A percentile compares a stretch with the other conserved stretches of the same genome.
Conservation (phyloP, 164 flowering plant genomes). For the Liriodendron chinense region DNA sequence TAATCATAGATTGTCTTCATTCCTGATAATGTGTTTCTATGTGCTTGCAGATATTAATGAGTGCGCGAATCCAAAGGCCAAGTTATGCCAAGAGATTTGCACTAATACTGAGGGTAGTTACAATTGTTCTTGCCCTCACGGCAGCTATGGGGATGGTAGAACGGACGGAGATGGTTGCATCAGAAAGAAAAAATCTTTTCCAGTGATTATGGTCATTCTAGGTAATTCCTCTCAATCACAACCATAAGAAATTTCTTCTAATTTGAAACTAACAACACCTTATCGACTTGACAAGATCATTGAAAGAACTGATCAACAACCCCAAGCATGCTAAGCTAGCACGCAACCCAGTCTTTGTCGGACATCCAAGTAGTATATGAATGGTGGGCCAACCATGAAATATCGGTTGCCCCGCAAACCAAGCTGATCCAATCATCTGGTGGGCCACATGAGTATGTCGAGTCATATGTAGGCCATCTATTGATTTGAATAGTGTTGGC, state of each 20-base stretch:
- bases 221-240: not conserved
- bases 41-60: slow-evolving; percentile 2
- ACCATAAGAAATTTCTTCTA: too few relatives aligned
- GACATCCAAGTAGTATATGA: too few relatives aligned
- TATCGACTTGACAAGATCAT: not conserved
- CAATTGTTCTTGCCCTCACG: not conserved
- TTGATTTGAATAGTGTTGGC: too few relatives aligned
- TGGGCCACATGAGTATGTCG: too few relatives aligned
- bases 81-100: not conserved
- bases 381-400: too few relatives aligned
- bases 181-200: not conserved
- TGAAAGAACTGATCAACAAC: not conserved
- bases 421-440: too few relatives aligned
- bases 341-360: too few relatives aligned
- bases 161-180: not conserved
- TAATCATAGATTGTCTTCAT: too few relatives aligned
- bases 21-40: not conserved
- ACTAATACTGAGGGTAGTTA: not conserved
- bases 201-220: not conserved
- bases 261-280: not conserved
- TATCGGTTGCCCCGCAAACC: too few relatives aligned
- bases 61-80: not conserved
- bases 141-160: not conserved
- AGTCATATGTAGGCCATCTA: too few relatives aligned
- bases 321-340: not conserved